Evolutionary conservation across 177 flowering plant species (phyloP).

Genomic region (Vitis hybrid): DNA sequence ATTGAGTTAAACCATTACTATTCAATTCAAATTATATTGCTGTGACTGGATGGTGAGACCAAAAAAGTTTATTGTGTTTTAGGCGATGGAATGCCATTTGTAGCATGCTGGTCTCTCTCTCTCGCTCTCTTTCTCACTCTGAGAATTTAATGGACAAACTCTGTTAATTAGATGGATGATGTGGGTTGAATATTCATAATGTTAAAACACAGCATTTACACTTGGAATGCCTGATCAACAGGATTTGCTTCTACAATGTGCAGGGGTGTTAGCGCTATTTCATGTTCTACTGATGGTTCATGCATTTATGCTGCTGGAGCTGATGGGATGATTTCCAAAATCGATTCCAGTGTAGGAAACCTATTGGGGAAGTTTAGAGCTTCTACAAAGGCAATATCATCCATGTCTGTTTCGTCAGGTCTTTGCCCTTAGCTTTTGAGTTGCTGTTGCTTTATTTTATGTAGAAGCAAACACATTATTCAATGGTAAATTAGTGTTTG

Average conservation of each 20-base stretch:
- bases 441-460: not conserved
- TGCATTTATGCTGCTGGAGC: slow-evolving; percentile 74
- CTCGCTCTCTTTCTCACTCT: not conserved
- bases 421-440: slow-evolving; percentile 8
- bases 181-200: not conserved
- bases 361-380: slow-evolving; percentile 68
- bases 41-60: not conserved
- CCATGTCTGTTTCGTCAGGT: slow-evolving; percentile 79
- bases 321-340: slow-evolving; percentile 88
- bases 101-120: not conserved
- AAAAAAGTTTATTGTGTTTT: not conserved
- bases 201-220: not conserved
- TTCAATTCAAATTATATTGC: not conserved
- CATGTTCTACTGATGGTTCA: slow-evolving; percentile 49
- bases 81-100: not conserved
- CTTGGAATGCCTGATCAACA: slow-evolving; percentile 1
- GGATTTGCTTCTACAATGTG: slow-evolving; percentile 6
- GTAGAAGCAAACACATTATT: not conserved
- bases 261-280: slow-evolving; percentile 83
- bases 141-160: not conserved
- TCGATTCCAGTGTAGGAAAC: slow-evolving; percentile 63
- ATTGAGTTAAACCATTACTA: not conserved
- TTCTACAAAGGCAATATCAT: slow-evolving; percentile 74
- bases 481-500: not conserved
- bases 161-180: not conserved